Conservation (phyloP, 352 stramenopile species). For the Phytophthora citricola region DNA sequence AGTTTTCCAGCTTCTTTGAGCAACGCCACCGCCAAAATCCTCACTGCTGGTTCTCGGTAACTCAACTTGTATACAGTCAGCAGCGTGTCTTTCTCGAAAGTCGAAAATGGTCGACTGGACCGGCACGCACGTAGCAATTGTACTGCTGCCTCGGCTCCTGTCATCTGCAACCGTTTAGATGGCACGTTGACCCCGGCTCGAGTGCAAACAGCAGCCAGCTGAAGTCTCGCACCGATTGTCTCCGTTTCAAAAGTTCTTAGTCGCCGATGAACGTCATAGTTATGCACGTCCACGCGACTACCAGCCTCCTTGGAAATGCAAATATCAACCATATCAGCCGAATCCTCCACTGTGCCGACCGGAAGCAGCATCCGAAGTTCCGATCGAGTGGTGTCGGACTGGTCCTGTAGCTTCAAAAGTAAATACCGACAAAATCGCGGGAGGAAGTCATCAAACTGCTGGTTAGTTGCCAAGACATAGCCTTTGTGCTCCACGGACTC, state of each 20-base stretch:
- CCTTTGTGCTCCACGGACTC: conserved; percentile 48
- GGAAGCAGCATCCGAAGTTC: conserved; percentile 45
- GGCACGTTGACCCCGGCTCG: conserved; percentile 35
- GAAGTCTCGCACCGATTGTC: conserved; percentile 44
- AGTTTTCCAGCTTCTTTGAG: conserved; percentile 34
- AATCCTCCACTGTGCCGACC: conserved; percentile 30
- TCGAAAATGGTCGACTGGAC: conserved; percentile 41
- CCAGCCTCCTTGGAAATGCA: conserved; percentile 5
- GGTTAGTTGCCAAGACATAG: conserved; percentile 38
- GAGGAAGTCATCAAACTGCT: conserved; percentile 54
- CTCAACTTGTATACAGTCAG: conserved; percentile 32
- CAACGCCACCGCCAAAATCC: conserved; percentile 40
- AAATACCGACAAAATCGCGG: conserved; percentile 49
- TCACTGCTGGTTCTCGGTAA: conserved; percentile 48
- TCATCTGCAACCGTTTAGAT: conserved; percentile 46
- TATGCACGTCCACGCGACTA: conserved; percentile 25
- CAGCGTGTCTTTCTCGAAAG: conserved; percentile 30
- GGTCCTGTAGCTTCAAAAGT: conserved; percentile 26
- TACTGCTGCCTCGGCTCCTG: conserved; percentile 49
- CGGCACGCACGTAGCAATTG: conserved; percentile 50
- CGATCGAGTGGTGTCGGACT: conserved; percentile 20
- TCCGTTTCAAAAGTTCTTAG: conserved; percentile 40
- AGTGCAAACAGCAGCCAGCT: conserved; percentile 47
- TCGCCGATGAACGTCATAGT: conserved; percentile 43
- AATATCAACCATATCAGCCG: conserved; percentile 32